Percentiles rank a stretch among this genome's conserved stretches.
These are phyloP conservation scores for Pseudogymnoascus sp. DNA, from an alignment of 2,329 filamentous ascomycete genomes.

Conservation along the genomic window DNA sequence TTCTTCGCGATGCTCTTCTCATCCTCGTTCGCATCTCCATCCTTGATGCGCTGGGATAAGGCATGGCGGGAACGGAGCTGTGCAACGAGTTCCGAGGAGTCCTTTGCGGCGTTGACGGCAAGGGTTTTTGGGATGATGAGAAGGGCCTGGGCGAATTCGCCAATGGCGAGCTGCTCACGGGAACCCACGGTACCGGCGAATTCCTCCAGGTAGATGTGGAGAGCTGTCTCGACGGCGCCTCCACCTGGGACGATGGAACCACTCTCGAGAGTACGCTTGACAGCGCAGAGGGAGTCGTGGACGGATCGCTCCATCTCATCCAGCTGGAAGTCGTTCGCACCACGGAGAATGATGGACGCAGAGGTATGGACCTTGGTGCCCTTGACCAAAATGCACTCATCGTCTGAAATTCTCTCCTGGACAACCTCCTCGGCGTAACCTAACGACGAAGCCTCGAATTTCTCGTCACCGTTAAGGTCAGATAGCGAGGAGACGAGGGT, in stretches of 20 bases:
- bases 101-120: conserved; percentile 94
- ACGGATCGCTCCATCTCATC: conserved; percentile 99
- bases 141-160: conserved; percentile 91
- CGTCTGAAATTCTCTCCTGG: conserved; percentile 98
- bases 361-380: conserved; percentile 91
- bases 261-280: conserved; percentile 94
- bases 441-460: conserved; percentile 83
- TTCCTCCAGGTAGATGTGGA: conserved; percentile 98
- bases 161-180: conserved; percentile 93
- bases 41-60: conserved; percentile 82
- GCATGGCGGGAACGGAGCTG: conserved; percentile 92
- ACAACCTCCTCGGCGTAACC: conserved; percentile 90
- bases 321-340: conserved; percentile 89
- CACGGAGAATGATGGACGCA: conserved; percentile 90
- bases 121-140: conserved; percentile 94
- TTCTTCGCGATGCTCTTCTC: conserved; percentile 85
- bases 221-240: conserved; percentile 93
- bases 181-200: conserved; percentile 96
- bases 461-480: conserved; percentile 94
- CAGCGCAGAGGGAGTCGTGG: conserved; percentile 91
- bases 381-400: conserved; percentile 95
- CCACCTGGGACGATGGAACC: conserved; percentile 95
- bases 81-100: conserved; percentile 88
- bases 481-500: conserved; percentile 89
- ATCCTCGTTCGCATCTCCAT: conserved; percentile 75